A percentile compares a stretch with the other conserved stretches of the same genome.
phyloP scores from a whole-genome alignment of 108 stramenopile genomes.

The Pseudonitzschia delicatissima region DNA sequence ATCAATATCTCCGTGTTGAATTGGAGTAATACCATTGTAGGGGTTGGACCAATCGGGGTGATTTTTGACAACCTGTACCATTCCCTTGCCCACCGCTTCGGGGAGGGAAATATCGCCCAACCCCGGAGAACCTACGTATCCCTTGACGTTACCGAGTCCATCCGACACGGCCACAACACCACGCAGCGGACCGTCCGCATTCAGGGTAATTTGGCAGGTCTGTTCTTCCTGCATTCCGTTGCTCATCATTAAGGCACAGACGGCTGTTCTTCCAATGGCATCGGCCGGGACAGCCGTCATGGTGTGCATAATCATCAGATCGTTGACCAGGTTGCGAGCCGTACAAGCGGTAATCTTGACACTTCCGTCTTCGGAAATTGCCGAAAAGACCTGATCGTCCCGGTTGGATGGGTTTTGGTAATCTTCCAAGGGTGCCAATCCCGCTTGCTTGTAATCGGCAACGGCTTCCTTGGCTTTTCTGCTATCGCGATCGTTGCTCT shows the following conservation, averaged over 20 bases:
- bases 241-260: constrained; percentile 64
- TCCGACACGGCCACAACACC: constrained; percentile 68
- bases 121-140: constrained; percentile 77
- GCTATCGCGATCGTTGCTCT: constrained; percentile 1
- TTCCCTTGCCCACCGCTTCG: constrained; percentile 77
- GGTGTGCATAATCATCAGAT: constrained; percentile 74
- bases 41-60: constrained; percentile 87
- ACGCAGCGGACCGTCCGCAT: constrained; percentile 76
- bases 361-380: constrained; percentile 70
- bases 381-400: constrained; percentile 81
- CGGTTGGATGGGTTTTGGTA: constrained; percentile 68
- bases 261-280: constrained; percentile 64
- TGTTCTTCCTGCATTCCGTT: constrained; percentile 88
- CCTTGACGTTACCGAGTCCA: constrained; percentile 63
- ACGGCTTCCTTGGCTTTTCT: constrained; percentile 12
- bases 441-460: constrained; percentile 6
- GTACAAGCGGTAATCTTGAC: constrained; percentile 82
- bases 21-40: constrained; percentile 85
- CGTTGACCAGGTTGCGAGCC: constrained; percentile 81
- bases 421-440: constrained; percentile 8
- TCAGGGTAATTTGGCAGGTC: constrained; percentile 76
- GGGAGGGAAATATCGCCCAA: constrained; percentile 57
- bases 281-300: constrained; percentile 70
- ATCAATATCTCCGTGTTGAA: constrained; percentile 80
- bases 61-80: constrained; percentile 83